phyloP scores from a whole-genome alignment of 2,329 filamentous ascomycete species.

The Annulohypoxylon truncatum region DNA sequence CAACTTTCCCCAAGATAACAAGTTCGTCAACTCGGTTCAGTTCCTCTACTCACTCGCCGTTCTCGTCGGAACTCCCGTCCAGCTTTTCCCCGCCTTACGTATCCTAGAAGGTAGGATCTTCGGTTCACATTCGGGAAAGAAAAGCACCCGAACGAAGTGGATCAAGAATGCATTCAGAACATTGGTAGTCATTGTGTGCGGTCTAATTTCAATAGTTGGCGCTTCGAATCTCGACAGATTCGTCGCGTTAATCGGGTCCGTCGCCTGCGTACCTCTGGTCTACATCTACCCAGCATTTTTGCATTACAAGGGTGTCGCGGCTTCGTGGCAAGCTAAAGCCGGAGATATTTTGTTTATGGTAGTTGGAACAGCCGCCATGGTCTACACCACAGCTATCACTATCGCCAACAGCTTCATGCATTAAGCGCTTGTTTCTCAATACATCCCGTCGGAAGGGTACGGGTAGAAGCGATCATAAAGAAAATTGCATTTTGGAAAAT shows the following conservation, averaged over 20 bases:
- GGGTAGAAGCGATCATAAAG: conserved; percentile 1
- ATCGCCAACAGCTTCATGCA: conserved; percentile 56
- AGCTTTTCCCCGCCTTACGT: conserved; percentile 78
- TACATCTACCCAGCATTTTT: conserved; percentile 81
- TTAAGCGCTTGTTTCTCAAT: not conserved
- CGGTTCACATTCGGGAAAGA: conserved; percentile 75
- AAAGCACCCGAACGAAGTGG: conserved; percentile 74
- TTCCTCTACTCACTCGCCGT: conserved; percentile 80
- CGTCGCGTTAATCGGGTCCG: conserved; percentile 77
- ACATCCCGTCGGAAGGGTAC: not conserved
- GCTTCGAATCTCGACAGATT: conserved; percentile 79
- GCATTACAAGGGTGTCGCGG: conserved; percentile 75
- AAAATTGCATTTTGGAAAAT: conserved; percentile 7
- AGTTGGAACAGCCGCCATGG: conserved; percentile 73
- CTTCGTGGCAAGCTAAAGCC: conserved; percentile 64
- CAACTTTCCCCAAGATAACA: conserved; percentile 77
- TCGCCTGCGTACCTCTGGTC: conserved; percentile 79
- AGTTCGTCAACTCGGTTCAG: conserved; percentile 80
- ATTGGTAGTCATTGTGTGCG: conserved; percentile 67
- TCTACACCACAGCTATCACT: conserved; percentile 76
- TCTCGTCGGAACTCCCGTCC: conserved; percentile 78
- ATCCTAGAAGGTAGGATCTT: conserved; percentile 78
- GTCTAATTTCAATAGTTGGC: conserved; percentile 70
- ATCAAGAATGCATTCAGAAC: conserved; percentile 78
- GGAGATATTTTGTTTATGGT: conserved; percentile 72